Evolutionary conservation across 2,329 filamentous ascomycete genomes (phyloP).

Genomic region (Ascochyta fabae): DNA sequence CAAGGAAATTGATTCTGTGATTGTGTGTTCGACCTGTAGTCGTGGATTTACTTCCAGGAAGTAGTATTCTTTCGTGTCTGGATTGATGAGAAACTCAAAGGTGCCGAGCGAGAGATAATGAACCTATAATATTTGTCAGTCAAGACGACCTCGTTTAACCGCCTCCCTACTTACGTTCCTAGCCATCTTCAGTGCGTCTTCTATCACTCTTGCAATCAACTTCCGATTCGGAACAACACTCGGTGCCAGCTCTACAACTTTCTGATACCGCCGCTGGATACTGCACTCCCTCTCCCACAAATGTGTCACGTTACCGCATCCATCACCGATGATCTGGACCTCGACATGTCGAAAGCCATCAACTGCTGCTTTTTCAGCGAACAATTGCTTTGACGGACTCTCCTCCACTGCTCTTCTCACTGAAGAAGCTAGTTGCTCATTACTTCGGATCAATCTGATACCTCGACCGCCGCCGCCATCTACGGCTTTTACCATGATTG

Average conservation of each 20-base stretch:
- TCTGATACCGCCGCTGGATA: slow-evolving; percentile 66
- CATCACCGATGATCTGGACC: slow-evolving; percentile 66
- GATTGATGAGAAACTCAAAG: slow-evolving; percentile 68
- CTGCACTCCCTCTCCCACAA: slow-evolving; percentile 68
- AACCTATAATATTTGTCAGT: slow-evolving; percentile 45
- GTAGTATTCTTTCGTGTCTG: slow-evolving; percentile 57
- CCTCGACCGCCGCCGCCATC: slow-evolving; percentile 68
- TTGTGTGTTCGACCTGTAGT: slow-evolving; percentile 67
- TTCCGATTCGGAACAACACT: slow-evolving; percentile 56
- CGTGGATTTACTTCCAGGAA: slow-evolving; percentile 68
- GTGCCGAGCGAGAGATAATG: slow-evolving; percentile 66
- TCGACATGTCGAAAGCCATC: slow-evolving; percentile 68
- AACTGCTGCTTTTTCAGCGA: slow-evolving; percentile 68
- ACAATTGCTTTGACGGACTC: slow-evolving; percentile 64
- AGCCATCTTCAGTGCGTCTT: slow-evolving; percentile 62
- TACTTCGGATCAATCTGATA: slow-evolving; percentile 60
- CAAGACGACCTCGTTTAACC: rapidly evolving
- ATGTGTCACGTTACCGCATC: slow-evolving; percentile 59
- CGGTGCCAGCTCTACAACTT: slow-evolving; percentile 66
- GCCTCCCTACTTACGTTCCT: slow-evolving; percentile 44
- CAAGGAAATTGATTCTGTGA: slow-evolving; percentile 63
- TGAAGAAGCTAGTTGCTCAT: slow-evolving; percentile 54
- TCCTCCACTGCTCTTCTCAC: slow-evolving; percentile 62
- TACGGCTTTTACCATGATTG: slow-evolving; percentile 69
- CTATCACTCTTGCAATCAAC: slow-evolving; percentile 58